Base-by-base conservation (phyloP, 2,329 filamentous ascomycete genomes). In the Fusarium sp. region DNA sequence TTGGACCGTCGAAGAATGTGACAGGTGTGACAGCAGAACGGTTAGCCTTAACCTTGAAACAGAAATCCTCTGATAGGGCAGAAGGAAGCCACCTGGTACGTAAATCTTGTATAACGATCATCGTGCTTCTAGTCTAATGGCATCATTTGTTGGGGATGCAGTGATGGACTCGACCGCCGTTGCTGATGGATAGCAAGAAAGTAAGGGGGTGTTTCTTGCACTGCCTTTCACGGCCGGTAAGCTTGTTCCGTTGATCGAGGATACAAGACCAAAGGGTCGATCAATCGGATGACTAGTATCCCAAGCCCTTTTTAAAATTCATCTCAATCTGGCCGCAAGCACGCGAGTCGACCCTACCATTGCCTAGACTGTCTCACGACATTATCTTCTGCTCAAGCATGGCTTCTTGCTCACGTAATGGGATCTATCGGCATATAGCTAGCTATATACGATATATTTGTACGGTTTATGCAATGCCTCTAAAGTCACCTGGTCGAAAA, bases 21-120 rank as follows among this genome's bases (percentile, higher is more conserved):
- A 59, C n/a, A 10, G 6, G 6, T 9, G 19, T 42, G 31, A 33
- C 41, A 42, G 25, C 31, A 13, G 37, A 42, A 58, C 47, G 36
- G 47, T 5, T 53, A 42, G 36, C 17, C 7, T 14, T 33, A 46
- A 21, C 19, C 21, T 44, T 29, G 31, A n/a, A n/a, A 8, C 7
- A 46, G 32, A 53, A 46, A 59, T 7, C 5, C 0, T 37, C 41
- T 25, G 47, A 53, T 1, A 15, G 3, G 3, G 13, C 3, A 13
- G 25, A 14, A 6, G 11, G n/a, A 23, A 25, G 14, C 14, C 4
- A 14, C 15, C 36, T 17, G 8, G 9, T 17, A 37, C 17, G 35
- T 19, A 37, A 7, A 4, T 3, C 10, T 36, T 15, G 5, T 13
- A 9, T 31, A 7, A 43, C 21, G 9, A 17, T 17, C 7, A 31